These are phyloP conservation scores for Kregervanrija fluxuum DNA, from an alignment of 805 yeast genomes.

Conservation along the genomic window DNA sequence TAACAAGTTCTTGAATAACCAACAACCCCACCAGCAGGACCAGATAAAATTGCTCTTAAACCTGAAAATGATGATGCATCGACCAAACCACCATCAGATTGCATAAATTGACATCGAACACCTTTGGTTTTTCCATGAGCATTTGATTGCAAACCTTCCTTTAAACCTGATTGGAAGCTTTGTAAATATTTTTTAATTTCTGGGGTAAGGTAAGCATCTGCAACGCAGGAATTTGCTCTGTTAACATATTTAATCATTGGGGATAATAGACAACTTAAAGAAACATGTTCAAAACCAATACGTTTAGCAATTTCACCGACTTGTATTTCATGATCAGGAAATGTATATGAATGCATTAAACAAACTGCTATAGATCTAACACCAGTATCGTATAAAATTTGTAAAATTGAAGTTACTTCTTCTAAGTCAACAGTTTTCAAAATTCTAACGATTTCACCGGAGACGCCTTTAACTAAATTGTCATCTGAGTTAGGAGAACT, in stretches of 20 bases:
- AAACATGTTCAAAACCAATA: constrained; percentile 62
- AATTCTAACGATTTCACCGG: constrained; percentile 63
- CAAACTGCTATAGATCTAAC: constrained; percentile 66
- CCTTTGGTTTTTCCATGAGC: constrained; percentile 32
- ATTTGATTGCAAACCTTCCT: constrained; percentile 36
- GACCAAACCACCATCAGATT: constrained; percentile 92
- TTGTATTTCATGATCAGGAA: constrained; percentile 56
- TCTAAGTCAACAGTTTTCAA: constrained; percentile 41
- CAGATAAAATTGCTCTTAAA: constrained; percentile 79
- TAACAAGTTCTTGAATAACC: constrained; percentile 85
- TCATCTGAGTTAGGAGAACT: constrained; percentile 17
- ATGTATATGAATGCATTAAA: constrained; percentile 67
- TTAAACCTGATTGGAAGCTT: constrained; percentile 56
- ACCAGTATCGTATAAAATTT: constrained; percentile 45
- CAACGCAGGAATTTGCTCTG: constrained; percentile 70
- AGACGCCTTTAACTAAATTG: constrained; percentile 45
- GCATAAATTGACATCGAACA: constrained; percentile 76
- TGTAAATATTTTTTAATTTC: constrained; percentile 58
- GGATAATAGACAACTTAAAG: constrained; percentile 59
- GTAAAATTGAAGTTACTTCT: constrained; percentile 36
- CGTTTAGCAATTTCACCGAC: constrained; percentile 54
- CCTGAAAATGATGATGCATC: constrained; percentile 83
- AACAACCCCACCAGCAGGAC: constrained; percentile 98
- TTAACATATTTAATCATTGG: constrained; percentile 77
- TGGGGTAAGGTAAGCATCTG: constrained; percentile 81